Evolutionary conservation across 139 green algal genomes (phyloP).

Genomic region (Chlamydomonas sp.): DNA sequence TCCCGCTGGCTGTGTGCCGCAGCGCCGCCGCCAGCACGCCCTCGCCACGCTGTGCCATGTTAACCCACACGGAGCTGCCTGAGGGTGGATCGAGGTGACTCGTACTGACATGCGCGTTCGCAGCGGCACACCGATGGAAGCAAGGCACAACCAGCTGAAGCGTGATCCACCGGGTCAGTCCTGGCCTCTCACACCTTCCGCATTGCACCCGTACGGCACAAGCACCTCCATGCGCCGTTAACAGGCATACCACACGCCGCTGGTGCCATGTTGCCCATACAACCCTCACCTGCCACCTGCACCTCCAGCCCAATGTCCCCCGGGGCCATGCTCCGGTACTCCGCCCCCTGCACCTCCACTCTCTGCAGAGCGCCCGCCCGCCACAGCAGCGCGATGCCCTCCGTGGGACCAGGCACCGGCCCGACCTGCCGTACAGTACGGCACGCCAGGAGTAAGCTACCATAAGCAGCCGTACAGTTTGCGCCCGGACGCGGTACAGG

Average conservation of each 20-base stretch:
- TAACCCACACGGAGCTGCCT: not conserved
- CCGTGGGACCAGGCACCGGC: constrained; percentile 5
- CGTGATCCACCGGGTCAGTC: no score
- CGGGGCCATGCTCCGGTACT: not conserved
- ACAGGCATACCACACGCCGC: no score
- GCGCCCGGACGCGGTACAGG: no score
- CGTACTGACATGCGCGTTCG: no score
- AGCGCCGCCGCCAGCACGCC: constrained; percentile 54
- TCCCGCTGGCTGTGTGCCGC: constrained; percentile 28
- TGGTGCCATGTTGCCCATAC: no score
- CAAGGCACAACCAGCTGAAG: no score
- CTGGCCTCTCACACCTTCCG: no score
- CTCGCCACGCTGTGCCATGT: constrained; percentile 32
- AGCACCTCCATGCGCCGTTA: no score
- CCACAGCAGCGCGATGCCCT: constrained; percentile 36
- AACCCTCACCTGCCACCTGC: not conserved
- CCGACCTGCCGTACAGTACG: not conserved
- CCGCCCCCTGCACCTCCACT: not conserved
- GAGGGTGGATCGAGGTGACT: no score
- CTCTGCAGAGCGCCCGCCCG: not conserved
- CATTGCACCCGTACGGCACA: not conserved
- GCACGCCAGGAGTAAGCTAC: no score
- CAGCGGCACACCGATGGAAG: no score
- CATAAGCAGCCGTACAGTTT: no score
- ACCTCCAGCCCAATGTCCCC: not conserved